phyloP scores from a whole-genome alignment of 176 grass and related monocot species.

The Oryza glumipatula region DNA sequence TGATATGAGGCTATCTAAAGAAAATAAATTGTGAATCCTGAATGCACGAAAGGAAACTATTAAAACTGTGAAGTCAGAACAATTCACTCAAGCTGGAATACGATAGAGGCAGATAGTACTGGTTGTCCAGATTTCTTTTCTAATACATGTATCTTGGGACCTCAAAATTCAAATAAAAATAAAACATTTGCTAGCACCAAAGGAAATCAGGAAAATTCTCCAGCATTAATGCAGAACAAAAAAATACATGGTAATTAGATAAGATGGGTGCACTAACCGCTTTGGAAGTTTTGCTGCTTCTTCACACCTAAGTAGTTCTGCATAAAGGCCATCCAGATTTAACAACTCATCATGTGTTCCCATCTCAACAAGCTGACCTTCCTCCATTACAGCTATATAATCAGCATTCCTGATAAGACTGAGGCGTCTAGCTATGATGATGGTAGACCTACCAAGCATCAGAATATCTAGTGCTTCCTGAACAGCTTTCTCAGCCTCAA shows the following conservation, averaged over 20 bases:
- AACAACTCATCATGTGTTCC: constrained; percentile 97
- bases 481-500: constrained; percentile 93
- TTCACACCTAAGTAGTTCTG: constrained; percentile 90
- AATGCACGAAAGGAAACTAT: neutral
- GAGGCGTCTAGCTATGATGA: constrained; percentile 95
- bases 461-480: constrained; percentile 93
- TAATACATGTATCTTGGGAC: neutral
- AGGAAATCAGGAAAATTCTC: neutral
- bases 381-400: constrained; percentile 99
- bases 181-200: neutral
- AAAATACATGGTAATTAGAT: neutral
- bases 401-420: constrained; percentile 98
- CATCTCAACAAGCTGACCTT: constrained; percentile 99
- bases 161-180: neutral
- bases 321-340: constrained; percentile 91
- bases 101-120: neutral
- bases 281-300: constrained; percentile 94
- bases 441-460: constrained; percentile 91
- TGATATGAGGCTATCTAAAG: neutral
- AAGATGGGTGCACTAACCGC: constrained; percentile 67
- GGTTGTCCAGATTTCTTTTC: neutral
- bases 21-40: neutral
- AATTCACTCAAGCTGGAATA: neutral
- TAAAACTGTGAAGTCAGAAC: neutral
- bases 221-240: neutral